Evolutionary conservation across 2,329 filamentous ascomycete species (phyloP).

Genomic region (Pseudovirgaria hyperparasitica): DNA sequence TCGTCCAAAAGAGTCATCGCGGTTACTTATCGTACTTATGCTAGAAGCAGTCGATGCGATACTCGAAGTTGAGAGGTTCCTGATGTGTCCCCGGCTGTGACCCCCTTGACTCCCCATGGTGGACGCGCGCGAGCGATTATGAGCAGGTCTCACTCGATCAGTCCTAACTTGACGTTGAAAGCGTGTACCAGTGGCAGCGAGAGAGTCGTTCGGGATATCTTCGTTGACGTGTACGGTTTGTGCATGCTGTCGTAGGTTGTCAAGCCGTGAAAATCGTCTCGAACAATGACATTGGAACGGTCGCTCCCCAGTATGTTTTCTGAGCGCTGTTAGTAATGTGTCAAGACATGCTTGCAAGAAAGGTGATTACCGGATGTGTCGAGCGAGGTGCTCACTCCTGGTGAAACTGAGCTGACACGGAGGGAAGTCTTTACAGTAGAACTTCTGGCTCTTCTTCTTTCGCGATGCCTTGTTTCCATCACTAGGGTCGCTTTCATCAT

Average conservation of each 20-base stretch:
- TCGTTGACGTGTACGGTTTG: conserved; percentile 97
- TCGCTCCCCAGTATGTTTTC: conserved; percentile 94
- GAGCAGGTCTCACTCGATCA: conserved; percentile 65
- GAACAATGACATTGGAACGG: conserved; percentile 96
- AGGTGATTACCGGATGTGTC: conserved; percentile 68
- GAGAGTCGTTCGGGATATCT: conserved; percentile 84
- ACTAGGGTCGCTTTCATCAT: conserved; percentile 36
- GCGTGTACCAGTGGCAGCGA: conserved; percentile 81
- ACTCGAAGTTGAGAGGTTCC: conserved; percentile 79
- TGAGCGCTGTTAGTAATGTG: conserved; percentile 26
- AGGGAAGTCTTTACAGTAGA: conserved; percentile 91
- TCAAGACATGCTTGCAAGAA: conserved; percentile 2
- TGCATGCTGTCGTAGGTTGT: conserved; percentile 92
- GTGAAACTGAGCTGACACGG: conserved; percentile 93
- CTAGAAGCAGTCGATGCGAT: conserved; percentile 64
- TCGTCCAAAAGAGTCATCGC: conserved; percentile 45
- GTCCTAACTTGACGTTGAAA: conserved; percentile 89
- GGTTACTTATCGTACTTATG: conserved; percentile 38
- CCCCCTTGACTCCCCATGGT: conserved; percentile 62
- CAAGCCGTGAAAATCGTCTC: conserved; percentile 80
- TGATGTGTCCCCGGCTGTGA: conserved; percentile 64
- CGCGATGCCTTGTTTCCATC: conserved; percentile 64
- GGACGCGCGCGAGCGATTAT: conserved; percentile 59
- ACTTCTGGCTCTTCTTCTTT: conserved; percentile 93
- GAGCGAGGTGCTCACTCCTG: conserved; percentile 83